Evolutionary conservation across 768 basidiomycete species (phyloP), one percentile per base, ranked within the genome.

Genomic region (Gloeostereum incarnatum): DNA sequence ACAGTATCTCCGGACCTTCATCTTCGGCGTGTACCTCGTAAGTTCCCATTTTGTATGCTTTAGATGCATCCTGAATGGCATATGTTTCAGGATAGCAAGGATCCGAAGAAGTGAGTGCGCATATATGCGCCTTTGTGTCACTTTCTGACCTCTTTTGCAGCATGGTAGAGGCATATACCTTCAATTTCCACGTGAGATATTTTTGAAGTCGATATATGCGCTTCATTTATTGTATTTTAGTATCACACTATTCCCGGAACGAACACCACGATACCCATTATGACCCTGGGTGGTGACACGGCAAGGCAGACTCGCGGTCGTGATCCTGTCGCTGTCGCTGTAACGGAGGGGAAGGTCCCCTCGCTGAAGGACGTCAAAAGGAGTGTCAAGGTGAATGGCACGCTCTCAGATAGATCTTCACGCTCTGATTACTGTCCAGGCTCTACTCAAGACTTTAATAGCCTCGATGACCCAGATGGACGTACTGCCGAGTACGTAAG

Each of bases 161-260:
- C 58, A 82, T 91, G 40, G 70, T 90, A 17, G 88, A 91, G 54
- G 81, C 89, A 10, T 91, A 89, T 50, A 89, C 85, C 0, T 91
- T 91, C 61, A 84, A 88, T 50, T 88, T 91, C 50, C 71, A 78
- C 47, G 85, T 82, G 47, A 44, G 61, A 24, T 27, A 20, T 24
- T 9, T 24, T 23, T 27, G 2, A 17, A 3, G 16, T 17, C 13
- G 35, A 17, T 19, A 32, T 17, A 9, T 13, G 26, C 11, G 8
- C 34, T 39, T 31, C 11, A 40, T 19, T 13, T 33, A 11, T 35
- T 24, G 34, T 11, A 14, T 30, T 26, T 2, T 36, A 90, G 88
- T 91, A 91, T 52, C 69, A 78, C 49, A 68, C 62, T 16, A 52
- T 82, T 16, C 71, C 78, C 8, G 88, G 81, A 18, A 76, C 73